These are phyloP conservation scores for Populus hybrid DNA, from an alignment of 441 rosid genomes.

Conservation along the genomic window DNA sequence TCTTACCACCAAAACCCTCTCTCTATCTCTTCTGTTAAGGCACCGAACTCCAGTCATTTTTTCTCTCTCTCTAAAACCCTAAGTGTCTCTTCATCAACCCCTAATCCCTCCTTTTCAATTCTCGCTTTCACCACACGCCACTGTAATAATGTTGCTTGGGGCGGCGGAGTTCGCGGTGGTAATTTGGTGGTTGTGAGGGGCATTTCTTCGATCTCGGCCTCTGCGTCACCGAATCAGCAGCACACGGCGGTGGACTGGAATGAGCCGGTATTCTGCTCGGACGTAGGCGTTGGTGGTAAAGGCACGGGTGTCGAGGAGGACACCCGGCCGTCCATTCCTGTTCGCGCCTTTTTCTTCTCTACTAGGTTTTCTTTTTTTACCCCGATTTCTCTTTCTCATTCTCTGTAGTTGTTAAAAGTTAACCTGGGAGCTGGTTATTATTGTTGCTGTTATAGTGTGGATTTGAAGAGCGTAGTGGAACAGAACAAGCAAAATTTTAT, in stretches of 20 bases:
- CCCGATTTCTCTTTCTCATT: background rate
- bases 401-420: background rate
- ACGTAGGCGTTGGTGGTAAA: conserved; percentile 30
- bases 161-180: background rate
- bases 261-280: conserved; percentile 49
- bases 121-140: conserved; percentile 1
- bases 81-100: conserved; percentile 10
- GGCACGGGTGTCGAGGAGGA: conserved; percentile 32
- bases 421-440: background rate
- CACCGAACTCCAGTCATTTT: conserved; percentile 5
- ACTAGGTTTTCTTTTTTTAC: conserved; percentile 49
- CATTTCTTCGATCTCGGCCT: conserved; percentile 49
- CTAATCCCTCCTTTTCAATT: conserved; percentile 14
- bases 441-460: conserved; percentile 59
- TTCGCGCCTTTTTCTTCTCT: conserved; percentile 81
- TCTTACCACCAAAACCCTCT: conserved; percentile 13
- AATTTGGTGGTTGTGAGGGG: conserved; percentile 28
- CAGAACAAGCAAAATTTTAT: conserved; percentile 78
- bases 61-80: background rate
- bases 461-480: conserved; percentile 81
- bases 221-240: conserved; percentile 25
- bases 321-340: conserved; percentile 60
- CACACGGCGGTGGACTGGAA: conserved; percentile 38
- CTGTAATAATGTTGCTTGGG: background rate
- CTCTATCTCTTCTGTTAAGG: conserved; percentile 1